Conservation (phyloP, 179 eudicot genomes). For the Monotropa hypopitys region DNA sequence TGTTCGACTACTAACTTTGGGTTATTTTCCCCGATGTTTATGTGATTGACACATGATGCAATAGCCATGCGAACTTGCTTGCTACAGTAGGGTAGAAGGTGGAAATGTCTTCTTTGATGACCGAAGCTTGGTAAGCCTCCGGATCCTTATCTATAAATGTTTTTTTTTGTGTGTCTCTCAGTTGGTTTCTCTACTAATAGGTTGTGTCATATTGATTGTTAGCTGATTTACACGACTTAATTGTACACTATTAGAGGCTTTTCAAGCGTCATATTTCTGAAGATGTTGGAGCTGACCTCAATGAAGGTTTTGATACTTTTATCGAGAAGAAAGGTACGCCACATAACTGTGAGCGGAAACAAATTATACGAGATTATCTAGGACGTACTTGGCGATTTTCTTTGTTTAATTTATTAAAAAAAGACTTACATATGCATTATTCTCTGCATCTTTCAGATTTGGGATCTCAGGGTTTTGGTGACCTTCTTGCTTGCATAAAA, state of each 20-base stretch:
- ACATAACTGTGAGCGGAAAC: not conserved
- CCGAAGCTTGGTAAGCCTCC: slow-evolving; percentile 70
- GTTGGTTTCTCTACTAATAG: not conserved
- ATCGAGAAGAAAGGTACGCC: slow-evolving; percentile 61
- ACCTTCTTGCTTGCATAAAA: slow-evolving; percentile 73
- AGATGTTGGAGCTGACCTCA: slow-evolving; percentile 87
- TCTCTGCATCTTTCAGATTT: slow-evolving; percentile 43
- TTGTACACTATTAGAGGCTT: slow-evolving; percentile 58
- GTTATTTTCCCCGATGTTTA: not conserved
- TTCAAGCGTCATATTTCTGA: slow-evolving; percentile 86
- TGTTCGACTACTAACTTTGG: not conserved
- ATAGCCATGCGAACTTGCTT: slow-evolving; percentile 87
- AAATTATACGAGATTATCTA: not conserved
- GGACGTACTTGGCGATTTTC: not conserved
- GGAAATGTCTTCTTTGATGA: slow-evolving; percentile 93
- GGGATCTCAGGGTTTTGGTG: slow-evolving; percentile 90
- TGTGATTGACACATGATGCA: slow-evolving; percentile 12
- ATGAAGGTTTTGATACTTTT: slow-evolving; percentile 89
- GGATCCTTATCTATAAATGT: not conserved
- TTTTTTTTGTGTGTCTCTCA: not conserved
- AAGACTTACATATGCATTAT: not conserved
- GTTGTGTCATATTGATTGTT: not conserved
- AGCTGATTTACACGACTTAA: not conserved
- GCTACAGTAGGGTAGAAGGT: slow-evolving; percentile 89
- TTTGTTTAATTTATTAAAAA: not conserved